phyloP scores from a whole-genome alignment of 139 green algal species.

The Cymbomonas tetramitiformis region DNA sequence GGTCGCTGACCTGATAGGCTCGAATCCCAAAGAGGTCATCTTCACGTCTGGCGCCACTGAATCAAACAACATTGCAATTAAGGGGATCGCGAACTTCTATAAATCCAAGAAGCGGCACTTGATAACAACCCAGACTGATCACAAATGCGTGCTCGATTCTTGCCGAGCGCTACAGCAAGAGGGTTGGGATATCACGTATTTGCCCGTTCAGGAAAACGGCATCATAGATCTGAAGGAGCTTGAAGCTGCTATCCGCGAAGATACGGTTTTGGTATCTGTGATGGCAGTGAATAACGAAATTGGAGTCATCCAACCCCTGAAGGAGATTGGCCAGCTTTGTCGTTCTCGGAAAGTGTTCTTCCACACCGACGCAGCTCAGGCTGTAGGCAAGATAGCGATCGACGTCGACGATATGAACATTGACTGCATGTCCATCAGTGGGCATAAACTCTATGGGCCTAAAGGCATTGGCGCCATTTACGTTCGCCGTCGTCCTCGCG shows the following conservation, averaged over 20 bases:
- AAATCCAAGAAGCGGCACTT: slow-evolving; percentile 85
- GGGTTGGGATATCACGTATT: slow-evolving; percentile 70
- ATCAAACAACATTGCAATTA: slow-evolving; percentile 93
- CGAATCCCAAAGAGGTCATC: slow-evolving; percentile 92
- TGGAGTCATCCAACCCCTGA: slow-evolving; percentile 68
- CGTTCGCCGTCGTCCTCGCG: slow-evolving; percentile 73
- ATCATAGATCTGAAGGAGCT: slow-evolving; percentile 69
- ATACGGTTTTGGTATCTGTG: slow-evolving; percentile 73
- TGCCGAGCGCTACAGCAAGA: slow-evolving; percentile 75
- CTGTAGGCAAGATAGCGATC: slow-evolving; percentile 85
- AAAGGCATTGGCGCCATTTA: slow-evolving; percentile 96
- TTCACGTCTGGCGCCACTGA: slow-evolving; percentile 95
- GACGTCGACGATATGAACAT: slow-evolving; percentile 74
- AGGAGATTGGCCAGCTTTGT: slow-evolving; percentile 77
- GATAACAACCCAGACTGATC: slow-evolving; percentile 89
- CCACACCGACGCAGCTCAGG: slow-evolving; percentile 68
- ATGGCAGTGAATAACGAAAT: slow-evolving; percentile 99
- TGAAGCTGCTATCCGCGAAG: slow-evolving; percentile 57
- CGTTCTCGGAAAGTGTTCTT: slow-evolving; percentile 70
- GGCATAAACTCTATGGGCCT: slow-evolving; percentile 95
- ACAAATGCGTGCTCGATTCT: slow-evolving; percentile 97
- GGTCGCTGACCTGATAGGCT: slow-evolving; percentile 71
- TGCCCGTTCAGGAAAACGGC: slow-evolving; percentile 74
- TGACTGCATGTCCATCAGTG: slow-evolving; percentile 83
- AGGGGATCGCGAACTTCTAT: slow-evolving; percentile 89